Percentiles rank a stretch among this genome's conserved stretches.
Evolutionary conservation across 148 eudicot species (phyloP).

Genomic region (Simmondsia chinensis): DNA sequence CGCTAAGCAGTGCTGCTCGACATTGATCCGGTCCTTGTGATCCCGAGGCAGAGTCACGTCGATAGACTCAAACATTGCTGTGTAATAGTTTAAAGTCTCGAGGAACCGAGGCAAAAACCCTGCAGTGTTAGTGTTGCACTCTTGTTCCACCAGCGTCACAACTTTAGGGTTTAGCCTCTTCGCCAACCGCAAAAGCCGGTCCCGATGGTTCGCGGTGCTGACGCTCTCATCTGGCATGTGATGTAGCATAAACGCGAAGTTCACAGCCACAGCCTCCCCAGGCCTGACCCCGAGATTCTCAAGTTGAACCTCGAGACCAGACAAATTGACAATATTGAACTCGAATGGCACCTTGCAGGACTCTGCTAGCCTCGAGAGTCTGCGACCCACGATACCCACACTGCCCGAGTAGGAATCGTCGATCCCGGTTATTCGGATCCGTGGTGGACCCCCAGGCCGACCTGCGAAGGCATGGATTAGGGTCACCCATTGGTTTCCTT

Average conservation of each 20-base stretch:
- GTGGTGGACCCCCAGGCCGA: conserved; percentile 62
- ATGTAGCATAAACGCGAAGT: conserved; percentile 55
- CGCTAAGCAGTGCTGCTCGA: conserved; percentile 64
- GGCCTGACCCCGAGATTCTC: conserved; percentile 28
- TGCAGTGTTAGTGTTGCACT: conserved; percentile 52
- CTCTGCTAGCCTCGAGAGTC: conserved; percentile 40
- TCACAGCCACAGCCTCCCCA: conserved; percentile 49
- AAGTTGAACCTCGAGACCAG: conserved; percentile 24
- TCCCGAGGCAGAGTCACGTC: conserved; percentile 46
- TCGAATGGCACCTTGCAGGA: conserved; percentile 53
- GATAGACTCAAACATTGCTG: conserved; percentile 59
- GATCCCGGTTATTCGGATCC: conserved; percentile 49
- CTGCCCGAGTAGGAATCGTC: conserved; percentile 66
- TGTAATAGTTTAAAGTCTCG: conserved; percentile 49
- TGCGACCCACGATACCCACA: conserved; percentile 38
- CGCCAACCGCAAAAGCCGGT: conserved; percentile 38
- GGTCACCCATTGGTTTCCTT: conserved; percentile 64
- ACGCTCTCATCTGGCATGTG: conserved; percentile 67
- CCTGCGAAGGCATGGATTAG: conserved; percentile 62
- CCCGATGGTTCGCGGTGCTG: conserved; percentile 50
- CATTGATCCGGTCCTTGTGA: conserved; percentile 45
- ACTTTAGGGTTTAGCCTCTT: conserved; percentile 44
- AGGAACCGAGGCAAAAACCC: conserved; percentile 48
- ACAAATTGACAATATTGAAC: conserved; percentile 34
- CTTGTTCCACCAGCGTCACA: conserved; percentile 62